phyloP scores from a whole-genome alignment of 2,329 filamentous ascomycete genomes.

The Sodiomyces alkalinus region DNA sequence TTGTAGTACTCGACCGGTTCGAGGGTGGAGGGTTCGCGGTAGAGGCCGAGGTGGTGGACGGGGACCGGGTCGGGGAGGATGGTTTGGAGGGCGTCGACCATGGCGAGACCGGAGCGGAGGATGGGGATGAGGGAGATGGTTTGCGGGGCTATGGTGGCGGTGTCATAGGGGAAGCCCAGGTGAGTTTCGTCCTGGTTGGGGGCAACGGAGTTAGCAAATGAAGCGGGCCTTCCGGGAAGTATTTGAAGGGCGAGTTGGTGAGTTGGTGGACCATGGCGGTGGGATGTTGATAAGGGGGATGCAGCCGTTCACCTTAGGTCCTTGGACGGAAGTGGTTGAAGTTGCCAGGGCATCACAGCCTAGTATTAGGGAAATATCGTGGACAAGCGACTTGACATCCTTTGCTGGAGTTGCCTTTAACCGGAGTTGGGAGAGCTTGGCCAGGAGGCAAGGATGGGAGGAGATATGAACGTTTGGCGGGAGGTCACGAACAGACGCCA shows the following conservation, averaged over 20 bases:
- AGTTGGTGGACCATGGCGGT: too few relatives aligned
- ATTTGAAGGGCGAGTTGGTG: neutral
- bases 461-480: constrained; percentile 62
- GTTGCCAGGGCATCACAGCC: constrained; percentile 65
- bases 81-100: constrained; percentile 76
- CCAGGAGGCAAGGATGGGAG: constrained; percentile 67
- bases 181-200: constrained; percentile 54
- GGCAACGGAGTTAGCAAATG: too few relatives aligned
- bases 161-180: constrained; percentile 61
- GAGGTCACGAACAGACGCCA: constrained; percentile 22
- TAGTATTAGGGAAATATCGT: constrained; percentile 75
- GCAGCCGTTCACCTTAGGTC: constrained; percentile 52
- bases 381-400: constrained; percentile 67
- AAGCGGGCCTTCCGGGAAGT: too few relatives aligned
- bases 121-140: constrained; percentile 78
- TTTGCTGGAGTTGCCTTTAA: constrained; percentile 53
- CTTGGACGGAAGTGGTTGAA: constrained; percentile 39
- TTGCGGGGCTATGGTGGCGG: constrained; percentile 44
- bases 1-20: constrained; percentile 78
- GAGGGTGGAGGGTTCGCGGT: constrained; percentile 75
- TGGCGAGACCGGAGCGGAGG: constrained; percentile 78
- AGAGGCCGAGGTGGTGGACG: constrained; percentile 88
- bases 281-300: constrained; percentile 1
- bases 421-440: constrained; percentile 81
- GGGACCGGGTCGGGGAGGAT: constrained; percentile 69